Evolutionary conservation across 73 alveolate species (phyloP).

Genomic region (Halteria grandinella): DNA sequence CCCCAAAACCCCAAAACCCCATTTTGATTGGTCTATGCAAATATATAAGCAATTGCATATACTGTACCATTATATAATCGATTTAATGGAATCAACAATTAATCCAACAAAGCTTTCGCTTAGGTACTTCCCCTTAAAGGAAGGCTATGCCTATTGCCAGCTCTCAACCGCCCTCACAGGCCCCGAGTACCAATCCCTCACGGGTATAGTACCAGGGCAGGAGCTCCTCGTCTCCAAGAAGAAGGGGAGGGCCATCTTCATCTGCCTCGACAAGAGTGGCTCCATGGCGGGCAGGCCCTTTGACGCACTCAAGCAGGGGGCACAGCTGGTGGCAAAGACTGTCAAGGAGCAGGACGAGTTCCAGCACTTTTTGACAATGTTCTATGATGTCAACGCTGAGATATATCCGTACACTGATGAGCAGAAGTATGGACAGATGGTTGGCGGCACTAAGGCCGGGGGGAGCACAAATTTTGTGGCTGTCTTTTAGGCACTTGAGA

Average conservation of each 20-base stretch:
- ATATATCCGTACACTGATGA: neutral
- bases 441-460: neutral
- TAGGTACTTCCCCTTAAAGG: constrained; percentile 34
- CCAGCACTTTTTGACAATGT: constrained; percentile 9
- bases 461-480: constrained; percentile 56
- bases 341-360: constrained; percentile 10
- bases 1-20: no score
- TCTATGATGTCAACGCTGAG: constrained; percentile 27
- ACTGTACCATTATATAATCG: no score
- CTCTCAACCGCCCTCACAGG: constrained; percentile 23
- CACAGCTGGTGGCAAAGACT: constrained; percentile 37
- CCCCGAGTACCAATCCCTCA: neutral
- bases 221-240: neutral
- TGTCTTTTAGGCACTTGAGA: constrained; percentile 30
- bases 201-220: constrained; percentile 39
- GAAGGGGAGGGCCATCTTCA: constrained; percentile 33
- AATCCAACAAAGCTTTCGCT: neutral
- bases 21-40: no score
- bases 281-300: constrained; percentile 68
- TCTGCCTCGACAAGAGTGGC: constrained; percentile 61
- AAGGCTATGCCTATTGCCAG: constrained; percentile 19
- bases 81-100: constrained; percentile 9
- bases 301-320: constrained; percentile 55
- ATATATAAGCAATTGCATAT: no score
- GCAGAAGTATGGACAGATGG: neutral